Base-by-base conservation (phyloP, 495 filamentous ascomycete genomes). In the Articulospora tetracladia region DNA sequence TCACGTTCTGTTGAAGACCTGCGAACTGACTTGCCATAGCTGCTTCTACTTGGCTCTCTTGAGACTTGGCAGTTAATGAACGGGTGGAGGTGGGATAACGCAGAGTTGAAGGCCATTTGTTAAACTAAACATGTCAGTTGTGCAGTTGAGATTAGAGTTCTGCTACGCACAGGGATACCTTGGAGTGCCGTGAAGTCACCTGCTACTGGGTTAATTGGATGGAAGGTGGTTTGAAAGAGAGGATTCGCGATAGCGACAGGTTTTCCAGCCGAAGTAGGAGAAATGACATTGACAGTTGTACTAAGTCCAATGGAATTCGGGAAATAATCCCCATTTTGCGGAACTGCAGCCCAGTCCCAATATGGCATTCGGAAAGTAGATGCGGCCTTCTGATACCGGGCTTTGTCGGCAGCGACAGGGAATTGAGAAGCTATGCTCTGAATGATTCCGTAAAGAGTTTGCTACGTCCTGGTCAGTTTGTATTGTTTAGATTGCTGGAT, bases 281-380 rank as follows among this genome's bases (percentile, higher is more conserved):
- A 44, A 10, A 85, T 83, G 30, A 84, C 73, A 52, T 46, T 51
- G 3, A 77, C 74, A 50, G 70, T 72, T 2, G 49, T 28, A 13
- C 58, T 46, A 17, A 30, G 46, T 44, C 53, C 60, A 53, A 78
- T 74, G 0, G 73, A 69, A 2, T 60, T 57, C 22, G 82, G 75
- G 19, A 82, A 78, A 7, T 61, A 64, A 19, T 62, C 59, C 6
- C 47, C 47, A 46, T 25, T 30, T 6, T n/a, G 3, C 22, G 64
- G 58, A n/a, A 24, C 19, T 25, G 73, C 71, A 25, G 85, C 85
- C 85, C 84, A 89, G 62, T 89, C 86, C 84, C 84, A 87, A 67
- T 85, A 89, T 3, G 86, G 86, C 19, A 84, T 74, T 10, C 86
- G 77, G 66, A 86, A 86, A 11, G 74, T 73, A 24, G 68, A 51